These are phyloP conservation scores for Eutrema salsugineum DNA, from an alignment of 441 rosid species.

Conservation along the genomic window DNA sequence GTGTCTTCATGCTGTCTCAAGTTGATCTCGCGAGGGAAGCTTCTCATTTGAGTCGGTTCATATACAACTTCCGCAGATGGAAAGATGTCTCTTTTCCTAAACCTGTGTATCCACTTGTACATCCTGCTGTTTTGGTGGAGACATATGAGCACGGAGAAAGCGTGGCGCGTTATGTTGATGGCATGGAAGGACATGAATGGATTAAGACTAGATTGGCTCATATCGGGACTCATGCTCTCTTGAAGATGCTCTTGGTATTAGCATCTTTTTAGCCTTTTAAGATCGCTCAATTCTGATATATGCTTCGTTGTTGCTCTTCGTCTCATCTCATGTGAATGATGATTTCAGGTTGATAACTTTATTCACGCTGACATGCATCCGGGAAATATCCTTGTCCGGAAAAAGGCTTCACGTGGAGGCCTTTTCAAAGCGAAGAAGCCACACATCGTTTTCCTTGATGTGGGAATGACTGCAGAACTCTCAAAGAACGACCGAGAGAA, in stretches of 20 bases:
- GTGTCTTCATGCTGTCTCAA: conserved; percentile 98
- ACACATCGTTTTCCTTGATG: conserved; percentile 97
- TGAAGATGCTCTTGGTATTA: conserved; percentile 96
- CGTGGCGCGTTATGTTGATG: conserved; percentile 85
- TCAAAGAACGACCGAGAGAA: conserved; percentile 81
- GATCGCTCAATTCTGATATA: background rate
- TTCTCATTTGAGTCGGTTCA: conserved; percentile 94
- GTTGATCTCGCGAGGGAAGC: conserved; percentile 99
- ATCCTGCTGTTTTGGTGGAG: conserved; percentile 99
- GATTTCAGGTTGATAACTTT: conserved; percentile 95
- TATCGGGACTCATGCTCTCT: conserved; percentile 97
- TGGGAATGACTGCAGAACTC: conserved; percentile 99
- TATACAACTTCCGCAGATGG: conserved; percentile 94
- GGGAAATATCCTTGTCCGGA: conserved; percentile 95
- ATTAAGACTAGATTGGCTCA: conserved; percentile 91
- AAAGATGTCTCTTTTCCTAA: conserved; percentile 98
- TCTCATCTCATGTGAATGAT: conserved; percentile 2
- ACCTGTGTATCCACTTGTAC: conserved; percentile 98
- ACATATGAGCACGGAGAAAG: conserved; percentile 96
- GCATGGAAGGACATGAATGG: conserved; percentile 64
- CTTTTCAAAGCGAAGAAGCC: conserved; percentile 92
- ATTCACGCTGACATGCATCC: conserved; percentile 99
- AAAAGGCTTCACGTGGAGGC: conserved; percentile 61
- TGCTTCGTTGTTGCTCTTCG: background rate
- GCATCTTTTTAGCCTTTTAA: background rate